Evolutionary conservation across 2,329 filamentous ascomycete genomes (phyloP).

Genomic region (Monosporascus sp.): DNA sequence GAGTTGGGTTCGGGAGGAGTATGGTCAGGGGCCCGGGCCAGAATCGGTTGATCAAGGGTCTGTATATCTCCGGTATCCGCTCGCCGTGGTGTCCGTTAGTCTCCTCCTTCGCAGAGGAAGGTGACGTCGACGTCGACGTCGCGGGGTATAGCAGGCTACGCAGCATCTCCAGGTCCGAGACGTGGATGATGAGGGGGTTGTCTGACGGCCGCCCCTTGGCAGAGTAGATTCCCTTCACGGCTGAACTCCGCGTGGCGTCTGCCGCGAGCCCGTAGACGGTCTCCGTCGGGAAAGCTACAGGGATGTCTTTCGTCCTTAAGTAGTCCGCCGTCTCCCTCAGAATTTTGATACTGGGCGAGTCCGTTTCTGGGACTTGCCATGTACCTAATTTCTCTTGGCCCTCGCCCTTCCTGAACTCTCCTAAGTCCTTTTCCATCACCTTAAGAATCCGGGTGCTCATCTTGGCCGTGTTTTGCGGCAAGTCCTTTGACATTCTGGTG

Average conservation of each 20-base stretch:
- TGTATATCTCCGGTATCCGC: slow-evolving; percentile 69
- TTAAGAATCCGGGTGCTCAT: slow-evolving; percentile 20
- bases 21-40: slow-evolving; percentile 96
- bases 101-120: slow-evolving; percentile 14
- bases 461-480: slow-evolving; percentile 9
- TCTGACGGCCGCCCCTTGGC: slow-evolving; percentile 89
- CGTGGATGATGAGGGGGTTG: slow-evolving; percentile 92
- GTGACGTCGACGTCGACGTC: not conserved
- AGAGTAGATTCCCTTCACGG: slow-evolving; percentile 86
- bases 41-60: slow-evolving; percentile 71
- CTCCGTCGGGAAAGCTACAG: slow-evolving; percentile 94
- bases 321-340: slow-evolving; percentile 63
- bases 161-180: slow-evolving; percentile 76
- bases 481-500: slow-evolving; percentile 26
- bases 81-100: slow-evolving; percentile 24
- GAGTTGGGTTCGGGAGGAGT: slow-evolving; percentile 69
- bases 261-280: slow-evolving; percentile 97
- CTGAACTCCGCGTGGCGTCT: slow-evolving; percentile 78
- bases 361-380: slow-evolving; percentile 22
- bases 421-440: slow-evolving; percentile 16
- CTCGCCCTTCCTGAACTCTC: slow-evolving; percentile 19
- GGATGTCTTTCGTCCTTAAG: slow-evolving; percentile 61
- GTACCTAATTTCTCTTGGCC: slow-evolving; percentile 17
- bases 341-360: slow-evolving; percentile 16
- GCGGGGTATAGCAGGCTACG: slow-evolving; percentile 49